phyloP scores from a whole-genome alignment of 805 yeast species.

The Metschnikowia arizonensis region DNA sequence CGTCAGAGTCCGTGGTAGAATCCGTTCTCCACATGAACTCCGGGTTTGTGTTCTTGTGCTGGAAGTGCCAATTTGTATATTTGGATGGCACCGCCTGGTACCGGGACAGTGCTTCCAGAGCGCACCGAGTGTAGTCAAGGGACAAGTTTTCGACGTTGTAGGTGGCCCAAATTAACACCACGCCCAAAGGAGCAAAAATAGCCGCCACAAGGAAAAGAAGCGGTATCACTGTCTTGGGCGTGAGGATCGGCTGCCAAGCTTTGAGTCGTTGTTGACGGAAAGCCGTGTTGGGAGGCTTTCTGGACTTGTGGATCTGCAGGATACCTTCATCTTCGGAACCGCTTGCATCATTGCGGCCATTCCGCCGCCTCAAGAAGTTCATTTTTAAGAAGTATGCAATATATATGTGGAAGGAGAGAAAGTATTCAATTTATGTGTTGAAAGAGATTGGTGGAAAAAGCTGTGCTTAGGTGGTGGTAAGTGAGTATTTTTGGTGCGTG shows the following conservation, averaged over 20 bases:
- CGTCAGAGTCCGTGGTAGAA: slow-evolving; percentile 31
- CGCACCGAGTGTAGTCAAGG: slow-evolving; percentile 75
- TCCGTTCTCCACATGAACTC: slow-evolving; percentile 63
- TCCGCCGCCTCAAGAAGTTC: slow-evolving; percentile 33
- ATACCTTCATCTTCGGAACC: slow-evolving; percentile 15
- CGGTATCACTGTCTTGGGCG: slow-evolving; percentile 89
- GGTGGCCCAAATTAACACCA: slow-evolving; percentile 76
- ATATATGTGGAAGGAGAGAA: background rate
- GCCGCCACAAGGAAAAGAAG: slow-evolving; percentile 68
- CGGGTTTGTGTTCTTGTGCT: slow-evolving; percentile 34
- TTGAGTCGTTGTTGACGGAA: slow-evolving; percentile 70
- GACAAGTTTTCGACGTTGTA: slow-evolving; percentile 69
- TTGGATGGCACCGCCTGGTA: slow-evolving; percentile 55
- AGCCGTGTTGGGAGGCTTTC: slow-evolving; percentile 60
- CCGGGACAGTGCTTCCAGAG: slow-evolving; percentile 29
- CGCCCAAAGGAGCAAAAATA: slow-evolving; percentile 87
- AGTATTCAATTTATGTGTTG: background rate
- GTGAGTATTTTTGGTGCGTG: background rate
- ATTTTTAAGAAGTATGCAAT: slow-evolving; percentile 1
- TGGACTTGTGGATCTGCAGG: slow-evolving; percentile 25
- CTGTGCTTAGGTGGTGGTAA: background rate
- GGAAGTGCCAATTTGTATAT: slow-evolving; percentile 61
- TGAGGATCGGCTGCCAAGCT: slow-evolving; percentile 82
- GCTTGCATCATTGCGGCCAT: slow-evolving; percentile 20
- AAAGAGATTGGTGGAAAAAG: background rate